phyloP scores from a whole-genome alignment of 192 early-diverging fungal species.

The Dimargaris cristalligena region DNA sequence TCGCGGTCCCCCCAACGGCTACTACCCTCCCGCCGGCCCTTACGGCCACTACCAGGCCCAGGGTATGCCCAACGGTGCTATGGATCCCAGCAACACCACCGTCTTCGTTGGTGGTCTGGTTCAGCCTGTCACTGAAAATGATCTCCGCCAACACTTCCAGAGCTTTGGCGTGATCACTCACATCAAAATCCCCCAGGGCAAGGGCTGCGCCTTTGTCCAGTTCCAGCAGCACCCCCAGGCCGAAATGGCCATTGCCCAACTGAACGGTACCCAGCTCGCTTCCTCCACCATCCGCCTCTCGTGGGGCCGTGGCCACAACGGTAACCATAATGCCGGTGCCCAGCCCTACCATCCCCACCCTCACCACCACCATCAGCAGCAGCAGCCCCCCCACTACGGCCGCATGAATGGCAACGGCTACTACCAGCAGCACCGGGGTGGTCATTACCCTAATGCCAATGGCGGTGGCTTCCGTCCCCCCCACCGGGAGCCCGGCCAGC shows the following conservation, averaged over 20 bases:
- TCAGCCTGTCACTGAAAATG: conserved; percentile 68
- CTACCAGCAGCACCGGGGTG: background rate
- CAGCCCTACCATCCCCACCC: background rate
- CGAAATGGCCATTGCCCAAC: conserved; percentile 74
- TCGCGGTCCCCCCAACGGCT: background rate
- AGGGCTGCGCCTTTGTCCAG: conserved; percentile 92
- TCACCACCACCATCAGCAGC: conserved; percentile 16
- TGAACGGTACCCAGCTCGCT: conserved; percentile 79
- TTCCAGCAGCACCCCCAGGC: conserved; percentile 68
- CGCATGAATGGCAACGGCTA: conserved; percentile 7
- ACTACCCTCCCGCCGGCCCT: background rate
- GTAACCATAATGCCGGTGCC: conserved; percentile 12
- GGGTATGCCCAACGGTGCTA: conserved; percentile 24
- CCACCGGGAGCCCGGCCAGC: background rate
- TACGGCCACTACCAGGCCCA: background rate
- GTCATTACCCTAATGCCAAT: background rate
- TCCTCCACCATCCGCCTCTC: conserved; percentile 48
- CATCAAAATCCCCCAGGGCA: conserved; percentile 87
- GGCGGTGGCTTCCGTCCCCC: conserved; percentile 1
- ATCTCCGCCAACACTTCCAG: conserved; percentile 63
- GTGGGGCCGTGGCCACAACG: conserved; percentile 43
- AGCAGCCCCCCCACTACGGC: background rate
- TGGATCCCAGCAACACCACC: conserved; percentile 85
- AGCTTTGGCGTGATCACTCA: conserved; percentile 84
- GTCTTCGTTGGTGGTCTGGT: conserved; percentile 93